These are phyloP conservation scores for Fusarium sp. DNA, from an alignment of 2,329 filamentous ascomycete genomes.

Conservation along the genomic window DNA sequence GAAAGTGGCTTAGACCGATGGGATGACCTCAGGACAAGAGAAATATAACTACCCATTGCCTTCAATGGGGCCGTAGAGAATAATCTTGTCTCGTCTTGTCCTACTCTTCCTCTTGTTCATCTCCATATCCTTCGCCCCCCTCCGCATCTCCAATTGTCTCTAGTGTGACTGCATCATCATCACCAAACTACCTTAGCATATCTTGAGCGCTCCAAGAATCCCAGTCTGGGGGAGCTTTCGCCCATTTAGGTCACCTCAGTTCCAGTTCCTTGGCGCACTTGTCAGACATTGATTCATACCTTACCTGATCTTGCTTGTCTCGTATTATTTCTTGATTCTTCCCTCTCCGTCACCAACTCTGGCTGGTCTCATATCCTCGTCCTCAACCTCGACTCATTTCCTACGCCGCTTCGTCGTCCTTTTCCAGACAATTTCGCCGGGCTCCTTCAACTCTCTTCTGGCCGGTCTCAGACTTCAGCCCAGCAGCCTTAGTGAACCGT, in stretches of 20 bases:
- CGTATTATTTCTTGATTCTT: constrained; percentile 19
- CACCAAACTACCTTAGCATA: constrained; percentile 5
- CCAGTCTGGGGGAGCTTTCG: constrained; percentile 29
- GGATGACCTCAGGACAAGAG: constrained; percentile 21
- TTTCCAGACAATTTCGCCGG: constrained; percentile 6
- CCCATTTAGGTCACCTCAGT: constrained; percentile 23
- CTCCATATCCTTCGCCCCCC: not conserved
- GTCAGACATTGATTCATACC: constrained; percentile 11
- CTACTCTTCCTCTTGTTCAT: constrained; percentile 1
- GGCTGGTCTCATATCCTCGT: not conserved
- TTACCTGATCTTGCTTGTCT: constrained; percentile 11
- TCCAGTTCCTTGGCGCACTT: constrained; percentile 16
- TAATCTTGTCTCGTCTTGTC: not conserved
- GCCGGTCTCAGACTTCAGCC: constrained; percentile 51
- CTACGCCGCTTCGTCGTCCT: constrained; percentile 12
- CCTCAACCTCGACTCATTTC: constrained; percentile 15
- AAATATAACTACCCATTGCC: constrained; percentile 31
- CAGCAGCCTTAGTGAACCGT: constrained; percentile 40
- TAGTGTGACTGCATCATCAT: constrained; percentile 31
- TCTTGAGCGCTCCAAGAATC: constrained; percentile 33
- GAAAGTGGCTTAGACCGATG: constrained; percentile 16
- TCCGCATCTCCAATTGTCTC: constrained; percentile 8
- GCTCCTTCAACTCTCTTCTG: constrained; percentile 15
- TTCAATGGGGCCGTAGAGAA: constrained; percentile 9
- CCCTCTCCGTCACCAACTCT: constrained; percentile 2